A percentile compares a stretch with the other conserved stretches of the same genome.
These are phyloP conservation scores for Wickerhamomyces mucosus DNA, from an alignment of 805 yeast species.

Conservation along the genomic window DNA sequence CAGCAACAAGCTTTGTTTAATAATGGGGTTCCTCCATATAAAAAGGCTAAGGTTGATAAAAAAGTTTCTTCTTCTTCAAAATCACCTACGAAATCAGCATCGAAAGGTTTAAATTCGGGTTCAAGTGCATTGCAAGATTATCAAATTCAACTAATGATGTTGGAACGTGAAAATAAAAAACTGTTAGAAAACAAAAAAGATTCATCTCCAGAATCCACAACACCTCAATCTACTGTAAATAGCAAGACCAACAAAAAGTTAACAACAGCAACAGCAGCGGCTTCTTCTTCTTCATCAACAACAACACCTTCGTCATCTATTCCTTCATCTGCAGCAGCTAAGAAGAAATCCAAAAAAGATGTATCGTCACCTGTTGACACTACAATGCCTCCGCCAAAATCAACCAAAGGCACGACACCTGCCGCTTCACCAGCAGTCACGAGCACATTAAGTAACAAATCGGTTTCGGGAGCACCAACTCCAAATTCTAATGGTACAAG, in stretches of 20 bases:
- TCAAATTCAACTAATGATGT: slow-evolving; percentile 65
- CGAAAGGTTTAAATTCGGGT: slow-evolving; percentile 3
- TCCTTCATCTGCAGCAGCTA: slow-evolving; percentile 6
- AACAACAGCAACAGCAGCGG: slow-evolving; percentile 14
- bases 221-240: slow-evolving; percentile 1
- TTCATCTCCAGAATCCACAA: not conserved
- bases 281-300: slow-evolving; percentile 20
- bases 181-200: slow-evolving; percentile 41
- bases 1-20: slow-evolving; percentile 7
- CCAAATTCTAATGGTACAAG: slow-evolving; percentile 1
- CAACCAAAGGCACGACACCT: slow-evolving; percentile 3
- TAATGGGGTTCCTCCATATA: slow-evolving; percentile 11
- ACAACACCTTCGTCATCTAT: slow-evolving; percentile 9
- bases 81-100: not conserved
- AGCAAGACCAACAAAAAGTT: slow-evolving; percentile 5
- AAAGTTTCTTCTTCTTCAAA: not conserved
- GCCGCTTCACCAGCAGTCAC: slow-evolving; percentile 7
- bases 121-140: slow-evolving; percentile 62
- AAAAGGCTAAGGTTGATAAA: slow-evolving; percentile 14
- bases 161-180: slow-evolving; percentile 70
- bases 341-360: slow-evolving; percentile 12
- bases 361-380: not conserved
- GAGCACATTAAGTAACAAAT: no score
- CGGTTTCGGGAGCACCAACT: slow-evolving; percentile 2
- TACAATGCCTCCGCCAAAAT: slow-evolving; percentile 2